phyloP scores from a whole-genome alignment of 768 basidiomycete species.

The Calocybe gangraenosa region DNA sequence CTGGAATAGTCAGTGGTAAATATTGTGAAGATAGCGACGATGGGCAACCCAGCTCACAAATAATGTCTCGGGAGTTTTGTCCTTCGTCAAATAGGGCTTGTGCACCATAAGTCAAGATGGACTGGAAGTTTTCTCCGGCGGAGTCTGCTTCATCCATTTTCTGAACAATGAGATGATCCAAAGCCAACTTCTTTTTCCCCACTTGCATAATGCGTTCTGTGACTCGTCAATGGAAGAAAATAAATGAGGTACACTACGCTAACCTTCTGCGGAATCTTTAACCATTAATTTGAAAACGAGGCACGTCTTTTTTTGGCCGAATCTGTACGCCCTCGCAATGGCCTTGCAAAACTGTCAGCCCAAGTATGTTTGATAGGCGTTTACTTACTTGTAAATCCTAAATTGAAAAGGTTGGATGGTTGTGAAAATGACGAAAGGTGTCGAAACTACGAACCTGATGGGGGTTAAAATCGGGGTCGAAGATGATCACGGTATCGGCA shows the following conservation, averaged over 20 bases:
- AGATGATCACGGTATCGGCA: constrained; percentile 91
- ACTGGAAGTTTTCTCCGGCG: constrained; percentile 75
- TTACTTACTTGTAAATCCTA: constrained; percentile 83
- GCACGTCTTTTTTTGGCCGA: constrained; percentile 92
- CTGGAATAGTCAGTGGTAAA: constrained; percentile 21
- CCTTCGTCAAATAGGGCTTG: constrained; percentile 76
- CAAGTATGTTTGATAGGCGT: not conserved
- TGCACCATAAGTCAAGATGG: constrained; percentile 87
- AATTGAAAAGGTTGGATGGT: not conserved
- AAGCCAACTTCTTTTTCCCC: constrained; percentile 92
- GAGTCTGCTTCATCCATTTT: constrained; percentile 86
- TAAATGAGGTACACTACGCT: not conserved
- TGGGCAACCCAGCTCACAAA: constrained; percentile 42
- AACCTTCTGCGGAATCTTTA: constrained; percentile 89
- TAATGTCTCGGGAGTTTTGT: constrained; percentile 58
- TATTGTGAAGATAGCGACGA: not conserved
- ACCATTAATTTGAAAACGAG: constrained; percentile 96
- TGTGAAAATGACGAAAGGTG: not conserved
- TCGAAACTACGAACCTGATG: constrained; percentile 60
- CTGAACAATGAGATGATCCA: constrained; percentile 95
- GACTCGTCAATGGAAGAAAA: constrained; percentile 7
- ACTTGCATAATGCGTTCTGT: constrained; percentile 87
- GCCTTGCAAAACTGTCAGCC: constrained; percentile 47
- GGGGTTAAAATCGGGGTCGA: constrained; percentile 98
- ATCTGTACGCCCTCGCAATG: constrained; percentile 91